Base-by-base conservation (phyloP, 495 filamentous ascomycete species). In the Ascodesmis nigricans region DNA sequence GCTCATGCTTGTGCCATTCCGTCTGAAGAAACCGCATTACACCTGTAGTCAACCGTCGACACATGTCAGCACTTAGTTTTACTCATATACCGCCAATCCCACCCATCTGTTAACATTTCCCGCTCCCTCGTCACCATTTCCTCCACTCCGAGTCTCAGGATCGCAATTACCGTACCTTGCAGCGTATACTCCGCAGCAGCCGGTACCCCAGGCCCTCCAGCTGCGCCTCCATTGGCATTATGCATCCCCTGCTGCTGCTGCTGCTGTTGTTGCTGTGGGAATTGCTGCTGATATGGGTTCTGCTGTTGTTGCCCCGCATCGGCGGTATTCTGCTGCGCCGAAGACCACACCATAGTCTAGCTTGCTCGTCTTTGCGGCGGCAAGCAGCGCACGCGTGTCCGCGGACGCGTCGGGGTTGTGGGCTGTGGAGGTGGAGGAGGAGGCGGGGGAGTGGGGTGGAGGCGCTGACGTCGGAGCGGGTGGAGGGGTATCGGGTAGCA, bases 11-110 rank as follows among this genome's bases (percentile, higher is more conserved):
- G 55, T 99, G 90, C 87, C 87, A 95, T 67, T 99, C 87, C 22
- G 83, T 84, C 61, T 95, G 90, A 21, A 99, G 71, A 55, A 95
- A 95, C 54, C 87, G 82, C 87, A 99, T 99, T 22, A 99, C 87
- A 50, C 87, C 84, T 95, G 44, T 22, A 28, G 16, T 15, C 18
- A 21, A 24, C 8, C 15, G 8, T 24, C 5, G 11, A 8, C 20
- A 30, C 16, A 10, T 3, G 28, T 31, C 17, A 26, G 10, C 28
- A 15, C 7, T 21, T 11, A 7, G 29, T 35, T 33, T 35, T 7
- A 21, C 4, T 36, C 35, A 35, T 35, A 39, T 14, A 20, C 46
- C 46, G n/a, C n/a, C n/a, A n/a, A n/a, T n/a, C n/a, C n/a, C n/a
- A n/a, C n/a, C n/a, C n/a, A n/a, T n/a, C n/a, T n/a, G n/a, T n/a